These are phyloP conservation scores for Kazachstania bromeliacearum DNA, from an alignment of 805 yeast genomes.

Conservation along the genomic window DNA sequence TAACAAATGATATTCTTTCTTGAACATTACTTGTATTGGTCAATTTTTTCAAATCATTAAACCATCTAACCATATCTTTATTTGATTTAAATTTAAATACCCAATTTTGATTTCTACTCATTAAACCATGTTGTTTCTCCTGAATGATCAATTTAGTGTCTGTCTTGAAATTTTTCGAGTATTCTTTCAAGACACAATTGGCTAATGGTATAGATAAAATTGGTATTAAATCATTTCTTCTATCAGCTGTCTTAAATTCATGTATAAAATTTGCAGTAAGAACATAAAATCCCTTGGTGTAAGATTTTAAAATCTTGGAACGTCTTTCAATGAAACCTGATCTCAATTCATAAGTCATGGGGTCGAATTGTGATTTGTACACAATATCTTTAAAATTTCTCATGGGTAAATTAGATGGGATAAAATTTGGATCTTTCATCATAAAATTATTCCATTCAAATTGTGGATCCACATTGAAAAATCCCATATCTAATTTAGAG, in stretches of 20 bases:
- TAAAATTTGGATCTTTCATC: slow-evolving; percentile 57
- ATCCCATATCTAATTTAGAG: slow-evolving; percentile 55
- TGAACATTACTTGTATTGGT: slow-evolving; percentile 51
- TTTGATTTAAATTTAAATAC: slow-evolving; percentile 82
- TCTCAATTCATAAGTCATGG: slow-evolving; percentile 56
- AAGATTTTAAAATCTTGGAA: slow-evolving; percentile 84
- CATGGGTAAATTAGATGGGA: slow-evolving; percentile 50
- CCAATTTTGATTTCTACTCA: slow-evolving; percentile 79
- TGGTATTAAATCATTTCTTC: slow-evolving; percentile 71
- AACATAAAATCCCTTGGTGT: slow-evolving; percentile 82
- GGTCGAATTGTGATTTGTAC: slow-evolving; percentile 60
- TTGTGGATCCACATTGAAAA: slow-evolving; percentile 64
- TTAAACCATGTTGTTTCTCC: slow-evolving; percentile 62
- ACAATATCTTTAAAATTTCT: slow-evolving; percentile 50
- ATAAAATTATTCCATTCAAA: slow-evolving; percentile 86
- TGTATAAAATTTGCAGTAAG: slow-evolving; percentile 80
- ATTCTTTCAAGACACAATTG: slow-evolving; percentile 67
- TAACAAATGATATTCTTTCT: slow-evolving; percentile 42
- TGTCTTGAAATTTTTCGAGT: slow-evolving; percentile 8
- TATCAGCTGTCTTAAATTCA: slow-evolving; percentile 76
- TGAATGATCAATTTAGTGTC: slow-evolving; percentile 70
- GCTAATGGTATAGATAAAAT: slow-evolving; percentile 70
- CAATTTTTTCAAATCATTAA: slow-evolving; percentile 58
- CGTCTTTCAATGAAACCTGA: slow-evolving; percentile 80
- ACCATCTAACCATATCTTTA: slow-evolving; percentile 75